phyloP scores from a whole-genome alignment of 2,329 filamentous ascomycete species.

The Fusarium nanum region DNA sequence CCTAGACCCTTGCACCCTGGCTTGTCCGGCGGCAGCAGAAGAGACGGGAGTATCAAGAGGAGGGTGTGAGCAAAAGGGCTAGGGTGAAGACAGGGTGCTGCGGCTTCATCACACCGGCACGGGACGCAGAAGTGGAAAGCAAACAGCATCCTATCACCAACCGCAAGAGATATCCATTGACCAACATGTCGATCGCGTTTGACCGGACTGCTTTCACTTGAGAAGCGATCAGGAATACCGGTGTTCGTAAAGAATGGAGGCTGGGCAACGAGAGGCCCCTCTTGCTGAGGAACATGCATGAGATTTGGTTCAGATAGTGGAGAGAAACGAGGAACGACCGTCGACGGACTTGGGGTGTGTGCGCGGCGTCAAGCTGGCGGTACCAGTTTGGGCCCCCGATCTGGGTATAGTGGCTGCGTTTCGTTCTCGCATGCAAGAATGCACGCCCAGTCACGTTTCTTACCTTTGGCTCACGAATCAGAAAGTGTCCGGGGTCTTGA shows the following conservation, averaged over 20 bases:
- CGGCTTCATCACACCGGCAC: conserved; percentile 40
- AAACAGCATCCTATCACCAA: conserved; percentile 18
- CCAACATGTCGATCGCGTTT: conserved; percentile 20
- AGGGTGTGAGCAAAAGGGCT: conserved; percentile 34
- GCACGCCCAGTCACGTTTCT: conserved; percentile 41
- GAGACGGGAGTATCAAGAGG: conserved; percentile 22
- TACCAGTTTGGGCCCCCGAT: conserved; percentile 24
- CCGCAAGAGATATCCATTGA: background rate
- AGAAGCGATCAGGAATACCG: background rate
- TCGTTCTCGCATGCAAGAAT: conserved; percentile 36
- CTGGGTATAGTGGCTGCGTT: conserved; percentile 28
- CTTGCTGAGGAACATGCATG: conserved; percentile 19
- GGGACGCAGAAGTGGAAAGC: conserved; percentile 35
- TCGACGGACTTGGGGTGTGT: conserved; percentile 17
- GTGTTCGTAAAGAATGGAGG: conserved; percentile 11
- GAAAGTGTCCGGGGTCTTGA: conserved; percentile 9
- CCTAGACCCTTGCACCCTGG: conserved; percentile 37
- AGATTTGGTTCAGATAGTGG: conserved; percentile 10
- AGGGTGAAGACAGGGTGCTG: conserved; percentile 28
- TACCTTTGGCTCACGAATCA: conserved; percentile 32
- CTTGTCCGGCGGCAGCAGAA: conserved; percentile 24
- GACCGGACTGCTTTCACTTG: conserved; percentile 1
- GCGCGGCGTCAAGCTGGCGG: conserved; percentile 29
- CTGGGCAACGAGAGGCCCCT: conserved; percentile 4
- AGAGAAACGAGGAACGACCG: conserved; percentile 9